These are phyloP conservation scores for Venturiaceae sp. DNA, from an alignment of 2,329 filamentous ascomycete genomes.

Conservation along the genomic window DNA sequence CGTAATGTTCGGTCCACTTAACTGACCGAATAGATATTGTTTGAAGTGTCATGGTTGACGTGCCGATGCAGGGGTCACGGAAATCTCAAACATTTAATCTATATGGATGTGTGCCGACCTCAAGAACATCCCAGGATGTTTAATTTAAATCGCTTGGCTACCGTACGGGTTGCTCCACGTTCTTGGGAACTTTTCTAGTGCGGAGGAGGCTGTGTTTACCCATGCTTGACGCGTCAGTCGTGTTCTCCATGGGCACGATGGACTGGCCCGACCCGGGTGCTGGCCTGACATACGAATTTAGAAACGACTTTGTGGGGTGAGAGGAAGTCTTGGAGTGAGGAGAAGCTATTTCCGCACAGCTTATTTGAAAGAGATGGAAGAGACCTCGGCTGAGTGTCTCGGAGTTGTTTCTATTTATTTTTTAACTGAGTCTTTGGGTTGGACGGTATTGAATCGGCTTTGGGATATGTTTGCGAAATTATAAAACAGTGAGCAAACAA, in stretches of 20 bases:
- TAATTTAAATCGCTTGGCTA: not conserved
- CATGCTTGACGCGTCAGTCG: not conserved
- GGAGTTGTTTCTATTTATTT: too few species aligned
- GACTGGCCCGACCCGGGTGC: not conserved
- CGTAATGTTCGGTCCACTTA: too few species aligned
- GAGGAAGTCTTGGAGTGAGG: too few species aligned
- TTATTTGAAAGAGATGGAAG: too few species aligned
- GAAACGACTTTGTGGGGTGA: not conserved
- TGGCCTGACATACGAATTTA: not conserved
- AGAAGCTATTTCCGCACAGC: too few species aligned
- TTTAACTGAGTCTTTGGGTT: too few species aligned
- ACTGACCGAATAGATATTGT: not conserved
- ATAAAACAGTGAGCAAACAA: not conserved
- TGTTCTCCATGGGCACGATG: not conserved
- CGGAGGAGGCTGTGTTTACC: not conserved
- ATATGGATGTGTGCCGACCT: not conserved
- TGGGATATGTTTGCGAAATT: not conserved
- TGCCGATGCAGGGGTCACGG: not conserved
- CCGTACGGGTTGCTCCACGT: not conserved
- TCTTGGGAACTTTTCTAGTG: not conserved
- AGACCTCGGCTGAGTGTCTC: too few species aligned
- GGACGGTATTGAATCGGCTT: not conserved
- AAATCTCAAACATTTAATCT: not conserved
- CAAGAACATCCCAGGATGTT: not conserved
- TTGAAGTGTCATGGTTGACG: too few species aligned